phyloP scores from a whole-genome alignment of 2,329 filamentous ascomycete genomes.

The Ascochyta clinopodiicola region DNA sequence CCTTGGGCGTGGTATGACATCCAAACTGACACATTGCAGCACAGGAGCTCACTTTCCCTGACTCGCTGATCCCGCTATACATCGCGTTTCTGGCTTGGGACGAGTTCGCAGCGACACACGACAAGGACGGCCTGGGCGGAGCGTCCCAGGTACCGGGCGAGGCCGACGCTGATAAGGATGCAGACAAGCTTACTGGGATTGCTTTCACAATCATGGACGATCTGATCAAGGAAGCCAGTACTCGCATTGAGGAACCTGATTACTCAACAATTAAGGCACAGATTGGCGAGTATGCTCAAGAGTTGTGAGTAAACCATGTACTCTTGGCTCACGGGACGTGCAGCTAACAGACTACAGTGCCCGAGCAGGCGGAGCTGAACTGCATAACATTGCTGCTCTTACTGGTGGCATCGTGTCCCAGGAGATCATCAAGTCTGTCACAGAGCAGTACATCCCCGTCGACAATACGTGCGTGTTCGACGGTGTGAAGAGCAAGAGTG shows the following conservation, averaged over 20 bases:
- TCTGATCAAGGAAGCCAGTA: conserved; percentile 52
- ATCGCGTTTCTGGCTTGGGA: conserved; percentile 61
- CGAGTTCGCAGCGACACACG: conserved; percentile 52
- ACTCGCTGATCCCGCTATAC: conserved; percentile 56
- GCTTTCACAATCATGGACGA: conserved; percentile 51
- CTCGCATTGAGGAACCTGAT: conserved; percentile 51
- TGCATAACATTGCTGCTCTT: conserved; percentile 90
- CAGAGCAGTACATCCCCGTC: conserved; percentile 70
- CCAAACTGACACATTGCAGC: conserved; percentile 32
- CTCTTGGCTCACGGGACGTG: not conserved
- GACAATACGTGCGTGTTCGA: conserved; percentile 70
- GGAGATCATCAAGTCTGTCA: conserved; percentile 89
- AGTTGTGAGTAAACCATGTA: conserved; percentile 52
- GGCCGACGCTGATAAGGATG: conserved; percentile 37
- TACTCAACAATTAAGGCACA: conserved; percentile 47
- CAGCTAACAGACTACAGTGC: conserved; percentile 53
- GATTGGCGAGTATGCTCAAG: conserved; percentile 48
- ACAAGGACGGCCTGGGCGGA: conserved; percentile 42
- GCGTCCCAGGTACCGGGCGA: conserved; percentile 48
- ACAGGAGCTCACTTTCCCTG: conserved; percentile 51
- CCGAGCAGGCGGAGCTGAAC: conserved; percentile 80
- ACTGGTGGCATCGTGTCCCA: conserved; percentile 95
- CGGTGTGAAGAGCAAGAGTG: conserved; percentile 63
- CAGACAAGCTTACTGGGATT: conserved; percentile 53
- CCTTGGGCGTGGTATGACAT: not conserved